These are phyloP conservation scores for Colletotrichum shisoi DNA, from an alignment of 2,329 filamentous ascomycete genomes.

Conservation along the genomic window DNA sequence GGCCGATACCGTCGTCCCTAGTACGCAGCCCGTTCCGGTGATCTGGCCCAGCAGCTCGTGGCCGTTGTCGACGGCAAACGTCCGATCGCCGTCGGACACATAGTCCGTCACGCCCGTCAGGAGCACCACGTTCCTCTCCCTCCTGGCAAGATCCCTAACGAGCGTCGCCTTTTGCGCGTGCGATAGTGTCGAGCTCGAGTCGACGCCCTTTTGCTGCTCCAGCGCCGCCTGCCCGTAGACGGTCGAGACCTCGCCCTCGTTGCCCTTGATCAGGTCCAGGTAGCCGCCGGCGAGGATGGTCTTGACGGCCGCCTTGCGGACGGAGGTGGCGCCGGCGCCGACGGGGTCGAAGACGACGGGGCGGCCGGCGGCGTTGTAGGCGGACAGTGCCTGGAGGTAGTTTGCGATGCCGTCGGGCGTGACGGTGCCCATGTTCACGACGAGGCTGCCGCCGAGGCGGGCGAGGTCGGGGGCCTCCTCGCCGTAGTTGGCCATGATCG, in stretches of 20 bases:
- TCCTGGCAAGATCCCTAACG: constrained; percentile 70
- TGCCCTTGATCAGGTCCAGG: constrained; percentile 91
- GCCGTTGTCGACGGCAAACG: constrained; percentile 77
- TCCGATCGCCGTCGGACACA: constrained; percentile 75
- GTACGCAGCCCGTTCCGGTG: constrained; percentile 83
- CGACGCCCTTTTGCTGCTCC: constrained; percentile 80
- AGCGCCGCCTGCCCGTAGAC: constrained; percentile 63
- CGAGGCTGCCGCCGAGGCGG: constrained; percentile 76
- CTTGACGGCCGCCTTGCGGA: constrained; percentile 75
- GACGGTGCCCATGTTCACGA: constrained; percentile 95
- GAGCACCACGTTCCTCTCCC: constrained; percentile 76
- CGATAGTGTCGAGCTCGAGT: constrained; percentile 67
- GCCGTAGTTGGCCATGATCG: constrained; percentile 92
- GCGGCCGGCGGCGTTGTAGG: constrained; percentile 79
- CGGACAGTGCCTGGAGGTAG: constrained; percentile 75
- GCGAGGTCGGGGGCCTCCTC: constrained; percentile 84
- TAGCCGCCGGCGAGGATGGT: constrained; percentile 76
- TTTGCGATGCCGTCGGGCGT: constrained; percentile 76
- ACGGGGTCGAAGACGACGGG: constrained; percentile 90
- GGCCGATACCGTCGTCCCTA: constrained; percentile 82
- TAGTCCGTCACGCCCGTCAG: constrained; percentile 84
- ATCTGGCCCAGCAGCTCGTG: constrained; percentile 73
- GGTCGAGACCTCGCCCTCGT: constrained; percentile 84
- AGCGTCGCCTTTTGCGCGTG: constrained; percentile 63
- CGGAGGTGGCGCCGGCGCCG: constrained; percentile 56